These are phyloP conservation scores for Beauveria sp. DNA, from an alignment of 2,329 filamentous ascomycete species.

Conservation along the genomic window DNA sequence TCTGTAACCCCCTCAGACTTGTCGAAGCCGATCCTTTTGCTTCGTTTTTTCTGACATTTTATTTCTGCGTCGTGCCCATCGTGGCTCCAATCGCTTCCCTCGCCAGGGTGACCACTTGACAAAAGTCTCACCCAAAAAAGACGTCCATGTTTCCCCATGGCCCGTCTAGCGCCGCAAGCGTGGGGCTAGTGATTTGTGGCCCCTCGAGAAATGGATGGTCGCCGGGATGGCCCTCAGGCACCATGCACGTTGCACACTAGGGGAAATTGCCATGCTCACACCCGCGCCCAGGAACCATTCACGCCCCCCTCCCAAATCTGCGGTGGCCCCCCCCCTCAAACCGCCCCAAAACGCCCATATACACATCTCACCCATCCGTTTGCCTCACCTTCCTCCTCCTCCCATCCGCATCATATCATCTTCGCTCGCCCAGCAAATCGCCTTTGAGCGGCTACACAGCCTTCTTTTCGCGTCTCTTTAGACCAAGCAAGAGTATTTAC, in stretches of 20 bases:
- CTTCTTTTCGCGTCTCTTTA: slow-evolving; percentile 13
- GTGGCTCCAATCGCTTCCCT: background rate
- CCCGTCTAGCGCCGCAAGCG: background rate
- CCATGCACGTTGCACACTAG: background rate
- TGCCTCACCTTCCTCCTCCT: background rate
- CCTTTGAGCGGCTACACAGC: slow-evolving; percentile 12
- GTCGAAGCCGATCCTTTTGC: background rate
- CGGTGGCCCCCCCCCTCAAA: background rate
- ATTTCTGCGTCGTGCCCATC: too few relatives aligned
- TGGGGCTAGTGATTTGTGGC: background rate
- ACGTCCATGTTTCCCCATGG: too few relatives aligned
- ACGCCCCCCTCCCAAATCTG: background rate
- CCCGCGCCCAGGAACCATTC: slow-evolving; percentile 1
- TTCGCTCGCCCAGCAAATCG: slow-evolving; percentile 5
- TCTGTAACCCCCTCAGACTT: background rate
- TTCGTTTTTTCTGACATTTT: background rate
- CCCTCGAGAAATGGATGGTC: slow-evolving; percentile 3
- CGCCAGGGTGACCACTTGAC: background rate
- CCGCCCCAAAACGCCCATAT: slow-evolving; percentile 5
- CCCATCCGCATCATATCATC: slow-evolving; percentile 5
- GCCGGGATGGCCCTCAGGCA: background rate
- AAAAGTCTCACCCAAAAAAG: background rate
- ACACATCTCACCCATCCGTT: slow-evolving; percentile 8
- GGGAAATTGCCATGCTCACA: slow-evolving; percentile 10
- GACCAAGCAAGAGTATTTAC: slow-evolving; percentile 18